These are phyloP conservation scores for Phytophthora crassamura DNA, from an alignment of 352 stramenopile species.

Conservation along the genomic window DNA sequence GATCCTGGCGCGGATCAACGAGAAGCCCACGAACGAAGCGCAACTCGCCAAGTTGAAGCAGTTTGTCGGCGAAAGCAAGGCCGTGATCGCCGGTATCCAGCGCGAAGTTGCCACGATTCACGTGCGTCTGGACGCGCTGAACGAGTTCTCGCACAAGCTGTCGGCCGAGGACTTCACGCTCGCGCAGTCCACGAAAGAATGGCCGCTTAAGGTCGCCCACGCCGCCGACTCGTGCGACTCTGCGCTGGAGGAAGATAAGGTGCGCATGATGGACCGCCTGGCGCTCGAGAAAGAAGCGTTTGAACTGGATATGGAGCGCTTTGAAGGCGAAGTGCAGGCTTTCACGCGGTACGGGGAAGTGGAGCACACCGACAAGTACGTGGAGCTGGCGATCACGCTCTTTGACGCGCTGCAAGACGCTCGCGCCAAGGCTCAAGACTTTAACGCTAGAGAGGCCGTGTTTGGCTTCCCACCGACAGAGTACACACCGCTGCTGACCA, in stretches of 20 bases:
- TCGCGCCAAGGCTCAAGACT: constrained; percentile 91
- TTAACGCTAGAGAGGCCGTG: constrained; percentile 92
- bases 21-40: constrained; percentile 93
- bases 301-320: constrained; percentile 85
- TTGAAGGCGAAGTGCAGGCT: constrained; percentile 88
- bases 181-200: constrained; percentile 91
- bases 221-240: constrained; percentile 88
- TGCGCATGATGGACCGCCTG: constrained; percentile 95
- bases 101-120: constrained; percentile 82
- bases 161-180: constrained; percentile 90
- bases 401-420: constrained; percentile 93
- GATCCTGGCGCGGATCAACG: constrained; percentile 90
- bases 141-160: constrained; percentile 89
- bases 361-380: constrained; percentile 90
- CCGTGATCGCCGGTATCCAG: constrained; percentile 78
- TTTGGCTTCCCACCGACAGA: constrained; percentile 95
- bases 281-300: constrained; percentile 92
- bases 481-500: constrained; percentile 82
- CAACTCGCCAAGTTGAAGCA: constrained; percentile 91
- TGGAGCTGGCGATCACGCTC: constrained; percentile 85
- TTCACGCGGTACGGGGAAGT: constrained; percentile 92
- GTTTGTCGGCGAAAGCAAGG: constrained; percentile 88
- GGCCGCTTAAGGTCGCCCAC: constrained; percentile 81
- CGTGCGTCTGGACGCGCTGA: constrained; percentile 67
- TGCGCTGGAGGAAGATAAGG: constrained; percentile 91